These are phyloP conservation scores for Dendryphion nanum DNA, from an alignment of 2,329 filamentous ascomycete genomes.

Conservation along the genomic window DNA sequence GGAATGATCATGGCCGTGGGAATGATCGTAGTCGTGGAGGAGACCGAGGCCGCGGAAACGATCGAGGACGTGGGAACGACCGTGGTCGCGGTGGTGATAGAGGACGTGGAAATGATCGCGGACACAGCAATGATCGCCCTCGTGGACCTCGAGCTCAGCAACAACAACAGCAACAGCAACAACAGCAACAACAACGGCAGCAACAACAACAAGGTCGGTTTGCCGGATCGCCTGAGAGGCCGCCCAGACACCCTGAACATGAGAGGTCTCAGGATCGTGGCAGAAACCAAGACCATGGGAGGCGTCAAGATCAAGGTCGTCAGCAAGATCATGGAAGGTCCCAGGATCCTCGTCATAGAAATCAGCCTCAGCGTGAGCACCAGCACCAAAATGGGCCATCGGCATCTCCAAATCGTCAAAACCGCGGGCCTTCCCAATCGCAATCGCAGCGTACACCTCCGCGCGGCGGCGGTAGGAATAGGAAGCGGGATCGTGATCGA, in stretches of 20 bases:
- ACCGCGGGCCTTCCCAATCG: slow-evolving; percentile 14
- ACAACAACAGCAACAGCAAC: slow-evolving; percentile 7
- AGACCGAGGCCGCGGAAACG: slow-evolving; percentile 3
- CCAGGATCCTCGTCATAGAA: neutral
- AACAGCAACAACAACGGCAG: slow-evolving; percentile 22
- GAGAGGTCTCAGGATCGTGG: no score
- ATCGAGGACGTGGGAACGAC: slow-evolving; percentile 2
- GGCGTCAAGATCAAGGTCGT: slow-evolving; percentile 14
- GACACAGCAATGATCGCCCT: slow-evolving; percentile 15
- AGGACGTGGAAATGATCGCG: slow-evolving; percentile 11
- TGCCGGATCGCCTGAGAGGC: no score
- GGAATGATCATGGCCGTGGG: slow-evolving; percentile 23
- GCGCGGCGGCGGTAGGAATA: no score
- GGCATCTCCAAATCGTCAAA: slow-evolving; percentile 25
- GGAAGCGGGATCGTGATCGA: no score
- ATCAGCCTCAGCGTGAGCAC: slow-evolving; percentile 7
- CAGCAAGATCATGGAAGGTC: neutral
- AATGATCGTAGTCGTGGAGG: slow-evolving; percentile 1
- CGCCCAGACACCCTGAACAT: no score
- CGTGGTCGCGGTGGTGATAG: slow-evolving; percentile 2
- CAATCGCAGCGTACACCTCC: slow-evolving; percentile 12
- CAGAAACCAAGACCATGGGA: slow-evolving; percentile 2
- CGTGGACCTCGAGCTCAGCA: slow-evolving; percentile 12
- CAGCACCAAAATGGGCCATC: slow-evolving; percentile 17
- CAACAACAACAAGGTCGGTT: no score